These are phyloP conservation scores for Debaryomyces sp. DNA, from an alignment of 1,139 yeast genomes.

Conservation along the genomic window DNA sequence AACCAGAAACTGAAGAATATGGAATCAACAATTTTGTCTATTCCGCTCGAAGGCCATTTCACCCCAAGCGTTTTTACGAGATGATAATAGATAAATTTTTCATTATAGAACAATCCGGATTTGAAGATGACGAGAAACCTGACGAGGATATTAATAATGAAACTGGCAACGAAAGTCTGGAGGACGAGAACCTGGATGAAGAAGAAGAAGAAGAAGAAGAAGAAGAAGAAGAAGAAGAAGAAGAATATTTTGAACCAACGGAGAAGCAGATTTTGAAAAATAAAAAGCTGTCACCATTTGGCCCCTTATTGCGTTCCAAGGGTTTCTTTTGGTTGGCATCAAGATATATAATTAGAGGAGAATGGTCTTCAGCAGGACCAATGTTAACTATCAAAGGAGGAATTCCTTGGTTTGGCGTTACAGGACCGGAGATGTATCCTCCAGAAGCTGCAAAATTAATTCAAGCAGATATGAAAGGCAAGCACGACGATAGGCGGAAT, in stretches of 20 bases:
- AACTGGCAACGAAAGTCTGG: constrained; percentile 10
- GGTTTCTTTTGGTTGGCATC: constrained; percentile 54
- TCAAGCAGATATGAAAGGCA: constrained; percentile 37
- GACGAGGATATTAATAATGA: constrained; percentile 12
- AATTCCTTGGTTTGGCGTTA: constrained; percentile 46
- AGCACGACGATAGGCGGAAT: constrained; percentile 46
- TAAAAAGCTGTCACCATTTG: constrained; percentile 38
- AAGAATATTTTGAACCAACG: constrained; percentile 16
- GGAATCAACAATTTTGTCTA: constrained; percentile 48
- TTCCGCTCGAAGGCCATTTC: constrained; percentile 42
- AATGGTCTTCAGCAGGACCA: constrained; percentile 50
- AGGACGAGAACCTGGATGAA: constrained; percentile 11
- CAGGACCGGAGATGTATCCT: constrained; percentile 37
- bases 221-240: constrained; percentile 12
- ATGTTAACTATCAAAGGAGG: constrained; percentile 48
- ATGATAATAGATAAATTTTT: constrained; percentile 36
- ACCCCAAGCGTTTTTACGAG: constrained; percentile 44
- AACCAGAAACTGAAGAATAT: constrained; percentile 40
- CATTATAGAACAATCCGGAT: constrained; percentile 25
- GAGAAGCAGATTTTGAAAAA: constrained; percentile 28
- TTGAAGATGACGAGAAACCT: constrained; percentile 19
- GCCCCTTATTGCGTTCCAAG: constrained; percentile 41
- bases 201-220: constrained; percentile 15
- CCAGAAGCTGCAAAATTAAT: constrained; percentile 31
- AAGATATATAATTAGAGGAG: constrained; percentile 42